These are phyloP conservation scores for Brasenia schreberi DNA, from an alignment of 164 flowering plant genomes.

Conservation along the genomic window DNA sequence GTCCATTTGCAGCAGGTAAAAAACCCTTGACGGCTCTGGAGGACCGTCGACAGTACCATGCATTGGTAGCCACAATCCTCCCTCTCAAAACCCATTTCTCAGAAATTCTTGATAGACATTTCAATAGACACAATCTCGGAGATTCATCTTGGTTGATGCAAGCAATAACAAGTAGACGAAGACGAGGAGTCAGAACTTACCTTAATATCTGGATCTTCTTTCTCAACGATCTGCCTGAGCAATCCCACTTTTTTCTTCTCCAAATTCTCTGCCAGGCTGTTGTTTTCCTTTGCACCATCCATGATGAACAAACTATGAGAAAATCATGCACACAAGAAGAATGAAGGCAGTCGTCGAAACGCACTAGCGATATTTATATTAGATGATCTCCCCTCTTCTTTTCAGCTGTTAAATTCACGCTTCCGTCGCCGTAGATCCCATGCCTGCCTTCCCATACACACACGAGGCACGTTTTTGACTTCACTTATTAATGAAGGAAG, in stretches of 20 bases:
- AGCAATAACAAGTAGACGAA: background rate
- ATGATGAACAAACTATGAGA: background rate
- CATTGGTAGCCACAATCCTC: too few species aligned
- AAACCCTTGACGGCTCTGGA: too few species aligned
- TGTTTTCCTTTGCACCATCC: background rate
- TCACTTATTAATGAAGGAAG: too few species aligned
- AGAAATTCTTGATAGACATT: too few species aligned
- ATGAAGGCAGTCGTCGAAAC: background rate
- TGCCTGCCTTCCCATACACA: background rate
- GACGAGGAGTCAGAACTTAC: background rate
- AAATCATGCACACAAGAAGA: background rate
- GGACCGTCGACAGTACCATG: too few species aligned
- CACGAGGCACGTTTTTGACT: background rate
- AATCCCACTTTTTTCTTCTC: conserved; percentile 7
- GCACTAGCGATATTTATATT: background rate
- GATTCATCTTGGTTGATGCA: too few species aligned
- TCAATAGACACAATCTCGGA: too few species aligned
- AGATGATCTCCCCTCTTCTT: background rate
- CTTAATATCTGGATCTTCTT: conserved; percentile 6
- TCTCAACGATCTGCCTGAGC: conserved; percentile 7
- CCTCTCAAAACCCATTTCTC: too few species aligned
- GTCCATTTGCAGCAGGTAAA: too few species aligned
- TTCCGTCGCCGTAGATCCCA: background rate
- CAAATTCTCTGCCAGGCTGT: background rate
- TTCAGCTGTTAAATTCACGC: background rate